Base-by-base conservation (phyloP, 148 eudicot genomes). In the Heliamphora exappendiculata region DNA sequence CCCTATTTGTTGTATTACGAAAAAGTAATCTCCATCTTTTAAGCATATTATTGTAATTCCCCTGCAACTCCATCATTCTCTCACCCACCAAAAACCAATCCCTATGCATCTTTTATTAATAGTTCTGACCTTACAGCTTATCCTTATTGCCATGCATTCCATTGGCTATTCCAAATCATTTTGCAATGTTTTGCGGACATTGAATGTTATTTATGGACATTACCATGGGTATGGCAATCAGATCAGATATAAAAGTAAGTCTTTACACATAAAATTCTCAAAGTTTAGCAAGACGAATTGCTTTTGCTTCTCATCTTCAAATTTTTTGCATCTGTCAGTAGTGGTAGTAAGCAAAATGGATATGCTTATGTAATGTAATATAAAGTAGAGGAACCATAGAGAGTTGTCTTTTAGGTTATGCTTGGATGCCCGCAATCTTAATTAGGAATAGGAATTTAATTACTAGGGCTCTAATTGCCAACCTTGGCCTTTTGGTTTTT, bases 181-280 rank as follows among this genome's bases (percentile, higher is more conserved):
- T 31, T 41, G 31, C 17, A 50, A 9, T 28, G 33, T 33, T 3
- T n/a, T 19, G 26, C 3, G 1, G 24, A 36, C 13, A 12, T 31
- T 53, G n/a, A 51, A 34, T 34, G 9, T 51, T 12, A 19, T 12
- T 53, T 55, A 26, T 53, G 24, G 44, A 37, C 36, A 72, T n/a
- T 1, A 22, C 51, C 28, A 33, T 33, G 19, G 36, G 17, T 36
- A 4, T 50, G 31, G 45, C 58, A 33, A 10, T 50, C 39, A 71
- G 74, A 10, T 50, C 39, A 71, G 74, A 51, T 71, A 51, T 44
- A 26, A 22, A 41, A 67, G 49, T 9, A 67, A 65, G 44, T 33
- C 17, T 41, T 5, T 37, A 1, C 13, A 33, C 31, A 33, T 22
- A 6, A 66, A 39, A 31, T 22, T 8, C 9, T 41, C 19, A 41